Percentiles rank a stretch among this genome's conserved stretches.
Conservation (phyloP, 2,329 filamentous ascomycete species). For the Coniella vitis region DNA sequence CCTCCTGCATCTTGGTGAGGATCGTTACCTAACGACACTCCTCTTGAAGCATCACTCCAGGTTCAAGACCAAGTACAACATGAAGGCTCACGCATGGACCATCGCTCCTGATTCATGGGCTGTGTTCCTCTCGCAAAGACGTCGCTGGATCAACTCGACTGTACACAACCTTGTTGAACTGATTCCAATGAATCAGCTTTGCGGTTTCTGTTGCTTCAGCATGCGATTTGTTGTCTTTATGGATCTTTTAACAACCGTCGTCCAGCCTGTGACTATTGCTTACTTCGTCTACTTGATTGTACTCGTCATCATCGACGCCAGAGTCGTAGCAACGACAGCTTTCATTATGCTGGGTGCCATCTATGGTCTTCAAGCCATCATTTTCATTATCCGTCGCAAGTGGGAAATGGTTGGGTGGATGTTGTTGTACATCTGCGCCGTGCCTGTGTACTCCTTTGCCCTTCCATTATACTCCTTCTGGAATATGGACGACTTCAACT, state of each 20-base stretch:
- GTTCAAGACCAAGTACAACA: slow-evolving; percentile 98
- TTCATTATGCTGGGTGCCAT: slow-evolving; percentile 92
- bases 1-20: slow-evolving; percentile 88
- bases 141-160: slow-evolving; percentile 99
- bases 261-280: slow-evolving; percentile 83
- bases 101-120: slow-evolving; percentile 91
- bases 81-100: slow-evolving; percentile 88
- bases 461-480: slow-evolving; percentile 94
- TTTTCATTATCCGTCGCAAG: slow-evolving; percentile 92
- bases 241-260: slow-evolving; percentile 83
- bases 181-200: slow-evolving; percentile 86
- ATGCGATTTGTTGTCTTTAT: slow-evolving; percentile 98
- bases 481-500: slow-evolving; percentile 99
- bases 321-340: slow-evolving; percentile 70
- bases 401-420: slow-evolving; percentile 99
- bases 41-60: slow-evolving; percentile 85
- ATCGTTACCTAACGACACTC: slow-evolving; percentile 92
- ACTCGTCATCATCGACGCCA: slow-evolving; percentile 53
- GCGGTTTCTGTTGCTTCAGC: slow-evolving; percentile 99
- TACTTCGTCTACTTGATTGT: slow-evolving; percentile 90
- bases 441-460: slow-evolving; percentile 85
- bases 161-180: slow-evolving; percentile 97
- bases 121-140: slow-evolving; percentile 95
- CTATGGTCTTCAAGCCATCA: slow-evolving; percentile 92
- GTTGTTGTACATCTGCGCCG: slow-evolving; percentile 86